Evolutionary conservation across 2,329 filamentous ascomycete genomes (phyloP), one percentile per base, ranked within the genome.

Genomic region (Fusarium sp.): DNA sequence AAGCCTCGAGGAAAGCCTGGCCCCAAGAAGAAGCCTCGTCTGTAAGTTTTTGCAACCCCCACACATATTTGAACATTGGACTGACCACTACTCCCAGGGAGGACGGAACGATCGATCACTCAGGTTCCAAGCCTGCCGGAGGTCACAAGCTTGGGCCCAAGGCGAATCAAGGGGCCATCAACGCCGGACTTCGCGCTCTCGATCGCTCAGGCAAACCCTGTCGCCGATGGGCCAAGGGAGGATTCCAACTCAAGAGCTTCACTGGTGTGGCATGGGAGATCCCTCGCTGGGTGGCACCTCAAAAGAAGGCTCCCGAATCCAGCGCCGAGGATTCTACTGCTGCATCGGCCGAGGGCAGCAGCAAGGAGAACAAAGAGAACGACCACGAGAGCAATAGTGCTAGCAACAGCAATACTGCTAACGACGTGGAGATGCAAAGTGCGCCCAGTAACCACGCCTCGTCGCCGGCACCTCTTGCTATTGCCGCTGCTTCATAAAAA

Each of bases 121-220:
- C 85, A 79, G 84, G 85, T 75, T 80, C 85, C 69, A 82, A 87
- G 77, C 83, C 86, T 50, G 84, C 85, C 10, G 87, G 87, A 61
- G 86, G 87, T 57, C 94, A 96, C 83, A 97, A 97, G 82, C 92
- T 98, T 32, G 96, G 96, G 7, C 96, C 96, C 75, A 98, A 98
- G 83, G 96, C 96, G 58, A 98, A 98, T 82, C 94, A 96, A 79
- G 96, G 96, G 73, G 96, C 96, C 67, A 99, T 99, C 87, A 99
- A 99, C 81, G 96, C 96, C 61, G 94, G 94, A 59, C 91, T 99
- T 56, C 94, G 96, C 62, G 96, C 96, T 18, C 93, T 99, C 73
- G 96, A 99, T 83, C 92, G 96, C 69, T 93, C 93, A 12, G 96
- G 96, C 75, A 93, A 96, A 79, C 95, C 96, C 15, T 98, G 95